Evolutionary conservation across 495 filamentous ascomycete genomes (phyloP).

Genomic region (Tuber magnatum): DNA sequence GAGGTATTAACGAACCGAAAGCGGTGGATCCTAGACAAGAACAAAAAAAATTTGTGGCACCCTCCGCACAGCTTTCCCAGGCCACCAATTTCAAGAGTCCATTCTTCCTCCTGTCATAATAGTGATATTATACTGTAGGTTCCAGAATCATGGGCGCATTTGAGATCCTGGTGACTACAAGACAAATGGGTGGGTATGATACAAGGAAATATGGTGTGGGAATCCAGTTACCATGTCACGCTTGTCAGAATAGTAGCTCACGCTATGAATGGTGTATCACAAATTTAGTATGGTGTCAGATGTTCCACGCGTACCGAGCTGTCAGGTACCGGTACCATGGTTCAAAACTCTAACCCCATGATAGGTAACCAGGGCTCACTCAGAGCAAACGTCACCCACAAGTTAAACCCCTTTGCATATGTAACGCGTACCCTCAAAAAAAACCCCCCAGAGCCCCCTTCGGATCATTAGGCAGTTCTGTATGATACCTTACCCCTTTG

Average conservation of each 20-base stretch:
- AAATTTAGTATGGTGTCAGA: not conserved
- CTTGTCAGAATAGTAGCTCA: not conserved
- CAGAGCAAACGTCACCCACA: not conserved
- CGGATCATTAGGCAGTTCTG: not conserved
- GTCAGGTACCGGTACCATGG: not conserved
- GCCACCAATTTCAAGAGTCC: not conserved
- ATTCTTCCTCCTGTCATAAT: not conserved
- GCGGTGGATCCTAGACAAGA: too few species aligned
- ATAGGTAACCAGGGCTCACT: not conserved
- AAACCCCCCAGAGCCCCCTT: not conserved
- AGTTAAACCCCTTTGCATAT: not conserved
- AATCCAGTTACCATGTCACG: not conserved
- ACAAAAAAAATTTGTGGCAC: not conserved
- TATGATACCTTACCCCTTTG: not conserved
- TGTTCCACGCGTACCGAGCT: too few species aligned
- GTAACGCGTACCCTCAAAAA: not conserved
- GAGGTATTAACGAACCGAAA: too few species aligned
- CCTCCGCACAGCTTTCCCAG: not conserved
- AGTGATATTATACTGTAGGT: not conserved
- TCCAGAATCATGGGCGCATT: not conserved
- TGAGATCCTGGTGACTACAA: not conserved
- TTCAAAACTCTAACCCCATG: not conserved
- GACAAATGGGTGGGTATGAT: not conserved
- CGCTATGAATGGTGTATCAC: not conserved
- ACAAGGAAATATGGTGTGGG: not conserved